phyloP scores from a whole-genome alignment of 805 yeast species.

The Myxozyma vanderwaltii region DNA sequence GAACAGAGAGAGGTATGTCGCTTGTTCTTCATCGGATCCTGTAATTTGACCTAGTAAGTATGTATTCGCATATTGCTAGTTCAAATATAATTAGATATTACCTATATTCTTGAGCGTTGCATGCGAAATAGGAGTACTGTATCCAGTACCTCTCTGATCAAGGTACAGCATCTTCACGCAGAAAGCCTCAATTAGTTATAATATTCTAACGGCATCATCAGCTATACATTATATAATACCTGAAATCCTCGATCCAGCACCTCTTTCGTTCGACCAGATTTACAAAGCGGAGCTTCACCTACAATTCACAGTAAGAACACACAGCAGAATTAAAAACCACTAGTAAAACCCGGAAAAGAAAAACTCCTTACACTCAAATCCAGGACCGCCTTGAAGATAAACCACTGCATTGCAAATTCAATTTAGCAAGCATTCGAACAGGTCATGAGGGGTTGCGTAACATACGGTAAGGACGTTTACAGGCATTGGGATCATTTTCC shows the following conservation, averaged over 20 bases:
- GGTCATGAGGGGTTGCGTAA: not conserved
- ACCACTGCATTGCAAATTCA: conserved; percentile 16
- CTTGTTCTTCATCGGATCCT: conserved; percentile 40
- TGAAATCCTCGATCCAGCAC: conserved; percentile 46
- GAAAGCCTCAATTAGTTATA: too few species aligned
- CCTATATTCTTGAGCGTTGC: conserved; percentile 26
- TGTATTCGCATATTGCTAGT: not conserved
- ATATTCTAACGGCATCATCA: not conserved
- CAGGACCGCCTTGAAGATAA: conserved; percentile 34
- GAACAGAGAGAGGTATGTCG: conserved; percentile 50
- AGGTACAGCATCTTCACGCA: conserved; percentile 48
- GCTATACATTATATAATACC: conserved; percentile 1
- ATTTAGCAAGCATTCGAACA: not conserved
- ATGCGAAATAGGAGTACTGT: conserved; percentile 51
- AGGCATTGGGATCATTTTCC: conserved; percentile 15
- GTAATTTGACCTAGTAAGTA: not conserved
- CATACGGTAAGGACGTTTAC: conserved; percentile 32
- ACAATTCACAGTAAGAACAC: not conserved
- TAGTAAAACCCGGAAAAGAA: too few species aligned
- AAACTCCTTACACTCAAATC: conserved; percentile 28
- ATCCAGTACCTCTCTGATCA: conserved; percentile 67
- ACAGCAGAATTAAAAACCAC: not conserved
- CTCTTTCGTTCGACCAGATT: conserved; percentile 45
- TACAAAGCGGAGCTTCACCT: conserved; percentile 44
- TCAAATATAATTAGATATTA: not conserved